Percentiles rank a stretch among this genome's conserved stretches.
phyloP scores from a whole-genome alignment of 1,139 yeast genomes.

The Geotrichum fermentans region DNA sequence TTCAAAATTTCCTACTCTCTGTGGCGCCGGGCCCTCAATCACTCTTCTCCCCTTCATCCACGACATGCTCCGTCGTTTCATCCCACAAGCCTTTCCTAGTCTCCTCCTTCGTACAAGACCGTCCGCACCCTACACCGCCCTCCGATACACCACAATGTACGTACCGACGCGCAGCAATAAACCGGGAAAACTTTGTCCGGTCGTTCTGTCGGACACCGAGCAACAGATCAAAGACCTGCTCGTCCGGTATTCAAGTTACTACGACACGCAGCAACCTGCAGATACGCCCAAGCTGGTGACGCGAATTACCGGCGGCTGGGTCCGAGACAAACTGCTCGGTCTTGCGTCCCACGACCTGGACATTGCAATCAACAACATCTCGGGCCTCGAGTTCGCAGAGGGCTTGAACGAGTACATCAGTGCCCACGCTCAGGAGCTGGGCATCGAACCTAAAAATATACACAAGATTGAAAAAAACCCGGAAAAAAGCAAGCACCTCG shows the following conservation, averaged over 20 bases:
- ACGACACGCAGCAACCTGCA: conserved; percentile 21
- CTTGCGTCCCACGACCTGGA: conserved; percentile 80
- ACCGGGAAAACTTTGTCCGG: conserved; percentile 10
- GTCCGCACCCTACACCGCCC: neutral
- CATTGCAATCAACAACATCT: conserved; percentile 74
- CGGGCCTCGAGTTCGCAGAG: conserved; percentile 83
- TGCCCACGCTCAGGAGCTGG: conserved; percentile 35
- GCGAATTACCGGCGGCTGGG: conserved; percentile 98
- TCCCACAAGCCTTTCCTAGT: neutral
- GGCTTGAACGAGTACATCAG: conserved; percentile 53
- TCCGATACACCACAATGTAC: neutral
- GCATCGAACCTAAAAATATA: conserved; percentile 48
- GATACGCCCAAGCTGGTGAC: conserved; percentile 42
- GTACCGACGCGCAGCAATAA: neutral
- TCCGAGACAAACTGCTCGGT: conserved; percentile 84
- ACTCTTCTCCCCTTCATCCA: neutral
- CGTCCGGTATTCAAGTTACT: conserved; percentile 30
- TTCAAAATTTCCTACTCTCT: no score
- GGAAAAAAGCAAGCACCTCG: conserved; percentile 90
- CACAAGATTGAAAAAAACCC: conserved; percentile 91
- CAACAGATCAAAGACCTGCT: conserved; percentile 45
- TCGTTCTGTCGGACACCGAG: conserved; percentile 46
- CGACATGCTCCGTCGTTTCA: neutral
- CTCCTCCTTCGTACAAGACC: neutral
- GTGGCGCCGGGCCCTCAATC: no score